phyloP scores from a whole-genome alignment of 768 basidiomycete species.

The Lentinula boryana region DNA sequence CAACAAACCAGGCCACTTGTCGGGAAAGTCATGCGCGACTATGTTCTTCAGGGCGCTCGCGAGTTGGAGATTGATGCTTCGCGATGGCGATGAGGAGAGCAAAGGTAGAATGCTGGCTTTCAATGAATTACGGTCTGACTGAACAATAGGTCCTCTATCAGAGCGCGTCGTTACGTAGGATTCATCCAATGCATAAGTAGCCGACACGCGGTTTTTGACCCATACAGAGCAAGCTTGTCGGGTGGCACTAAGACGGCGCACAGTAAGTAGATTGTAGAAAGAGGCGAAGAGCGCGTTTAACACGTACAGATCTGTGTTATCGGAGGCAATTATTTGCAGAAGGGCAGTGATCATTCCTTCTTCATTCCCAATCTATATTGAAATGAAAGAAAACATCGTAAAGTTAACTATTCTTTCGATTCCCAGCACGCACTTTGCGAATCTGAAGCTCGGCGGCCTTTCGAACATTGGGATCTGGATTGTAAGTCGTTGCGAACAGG shows the following conservation, averaged over 20 bases:
- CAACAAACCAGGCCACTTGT: constrained; percentile 66
- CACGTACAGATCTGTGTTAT: constrained; percentile 72
- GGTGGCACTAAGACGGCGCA: constrained; percentile 46
- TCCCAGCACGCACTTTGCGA: constrained; percentile 52
- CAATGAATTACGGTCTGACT: constrained; percentile 69
- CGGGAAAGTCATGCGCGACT: constrained; percentile 73
- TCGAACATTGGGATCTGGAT: constrained; percentile 80
- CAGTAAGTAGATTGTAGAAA: not conserved
- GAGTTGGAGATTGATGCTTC: constrained; percentile 70
- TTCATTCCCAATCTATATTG: constrained; percentile 53
- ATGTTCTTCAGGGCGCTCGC: constrained; percentile 68
- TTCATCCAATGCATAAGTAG: constrained; percentile 42
- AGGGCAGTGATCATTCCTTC: constrained; percentile 82
- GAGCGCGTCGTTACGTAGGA: constrained; percentile 32
- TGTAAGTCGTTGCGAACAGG: constrained; percentile 77
- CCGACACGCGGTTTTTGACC: constrained; percentile 84
- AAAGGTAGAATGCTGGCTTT: constrained; percentile 62
- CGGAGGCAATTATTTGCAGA: constrained; percentile 78
- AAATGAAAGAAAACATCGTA: not conserved
- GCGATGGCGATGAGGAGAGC: constrained; percentile 60
- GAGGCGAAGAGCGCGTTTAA: constrained; percentile 27
- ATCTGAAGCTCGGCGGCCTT: constrained; percentile 85
- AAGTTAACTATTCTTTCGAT: not conserved
- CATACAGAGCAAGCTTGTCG: constrained; percentile 84
- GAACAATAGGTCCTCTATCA: constrained; percentile 57